Evolutionary conservation across 2,329 filamentous ascomycete genomes (phyloP).

Genomic region (Arthrobotrys entomopaga): DNA sequence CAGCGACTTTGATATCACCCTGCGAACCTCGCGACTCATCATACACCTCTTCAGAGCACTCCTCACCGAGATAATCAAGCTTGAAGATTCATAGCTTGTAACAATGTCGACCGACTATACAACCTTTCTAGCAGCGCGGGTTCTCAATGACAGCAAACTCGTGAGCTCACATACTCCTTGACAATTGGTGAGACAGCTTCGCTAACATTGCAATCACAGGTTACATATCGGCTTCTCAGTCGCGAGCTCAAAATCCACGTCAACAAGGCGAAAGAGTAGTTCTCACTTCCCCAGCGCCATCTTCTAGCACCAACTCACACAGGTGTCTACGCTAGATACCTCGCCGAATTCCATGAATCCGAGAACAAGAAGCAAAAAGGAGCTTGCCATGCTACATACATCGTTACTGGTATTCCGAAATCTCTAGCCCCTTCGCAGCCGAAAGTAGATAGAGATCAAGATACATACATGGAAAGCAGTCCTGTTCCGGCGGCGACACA

Average conservation of each 20-base stretch:
- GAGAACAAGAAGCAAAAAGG: constrained; percentile 79
- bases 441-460: constrained; percentile 70
- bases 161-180: constrained; percentile 8
- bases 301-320: constrained; percentile 43
- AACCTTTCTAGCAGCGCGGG: constrained; percentile 46
- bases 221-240: constrained; percentile 87
- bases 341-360: constrained; percentile 72
- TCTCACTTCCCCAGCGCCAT: constrained; percentile 18
- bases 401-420: constrained; percentile 74
- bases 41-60: neutral
- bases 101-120: constrained; percentile 50
- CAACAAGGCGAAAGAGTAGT: constrained; percentile 87
- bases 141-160: constrained; percentile 52
- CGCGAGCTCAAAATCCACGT: constrained; percentile 84
- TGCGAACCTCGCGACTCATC: constrained; percentile 17
- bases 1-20: constrained; percentile 9
- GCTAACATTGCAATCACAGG: constrained; percentile 65
- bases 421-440: constrained; percentile 10
- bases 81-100: neutral
- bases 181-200: neutral
- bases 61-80: neutral
- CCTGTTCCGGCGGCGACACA: constrained; percentile 67
- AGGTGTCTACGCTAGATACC: constrained; percentile 72
- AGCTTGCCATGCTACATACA: constrained; percentile 89
- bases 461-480: constrained; percentile 70